Conservation (phyloP, 2,329 filamentous ascomycete species). For the Blastomyces percursus region DNA sequence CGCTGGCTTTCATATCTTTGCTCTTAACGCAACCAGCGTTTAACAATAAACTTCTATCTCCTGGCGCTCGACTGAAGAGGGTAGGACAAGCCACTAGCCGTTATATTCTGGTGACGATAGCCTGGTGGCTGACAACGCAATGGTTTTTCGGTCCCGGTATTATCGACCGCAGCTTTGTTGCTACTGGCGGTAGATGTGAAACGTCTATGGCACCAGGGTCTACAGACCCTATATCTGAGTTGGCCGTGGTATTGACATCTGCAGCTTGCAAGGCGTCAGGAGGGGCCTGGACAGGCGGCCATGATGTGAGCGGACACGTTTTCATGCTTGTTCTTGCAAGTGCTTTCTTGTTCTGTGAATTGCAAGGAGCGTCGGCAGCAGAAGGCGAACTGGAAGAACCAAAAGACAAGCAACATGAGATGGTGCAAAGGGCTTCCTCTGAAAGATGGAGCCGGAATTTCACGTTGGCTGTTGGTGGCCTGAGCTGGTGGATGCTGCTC, state of each 20-base stretch:
- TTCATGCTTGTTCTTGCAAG: constrained; percentile 83
- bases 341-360: constrained; percentile 70
- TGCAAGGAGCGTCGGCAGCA: constrained; percentile 57
- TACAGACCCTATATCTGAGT: constrained; percentile 24
- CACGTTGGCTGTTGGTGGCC: constrained; percentile 48
- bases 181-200: constrained; percentile 78
- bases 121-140: constrained; percentile 83
- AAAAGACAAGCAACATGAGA: constrained; percentile 32
- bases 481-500: constrained; percentile 90
- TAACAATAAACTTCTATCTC: constrained; percentile 33
- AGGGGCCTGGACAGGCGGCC: constrained; percentile 80
- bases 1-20: constrained; percentile 60
- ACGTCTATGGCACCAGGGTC: constrained; percentile 27
- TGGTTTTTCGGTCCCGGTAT: constrained; percentile 91
- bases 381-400: constrained; percentile 46
- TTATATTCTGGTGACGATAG: constrained; percentile 60
- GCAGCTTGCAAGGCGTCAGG: constrained; percentile 73
- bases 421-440: constrained; percentile 29
- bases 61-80: constrained; percentile 31
- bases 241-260: constrained; percentile 52
- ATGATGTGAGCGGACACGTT: constrained; percentile 92
- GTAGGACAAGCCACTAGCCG: constrained; percentile 52
- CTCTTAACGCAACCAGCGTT: constrained; percentile 54
- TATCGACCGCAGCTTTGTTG: constrained; percentile 79
- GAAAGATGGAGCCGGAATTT: constrained; percentile 46